Base-by-base conservation (phyloP, 108 stramenopile species). In the Conticribra weissflogii region DNA sequence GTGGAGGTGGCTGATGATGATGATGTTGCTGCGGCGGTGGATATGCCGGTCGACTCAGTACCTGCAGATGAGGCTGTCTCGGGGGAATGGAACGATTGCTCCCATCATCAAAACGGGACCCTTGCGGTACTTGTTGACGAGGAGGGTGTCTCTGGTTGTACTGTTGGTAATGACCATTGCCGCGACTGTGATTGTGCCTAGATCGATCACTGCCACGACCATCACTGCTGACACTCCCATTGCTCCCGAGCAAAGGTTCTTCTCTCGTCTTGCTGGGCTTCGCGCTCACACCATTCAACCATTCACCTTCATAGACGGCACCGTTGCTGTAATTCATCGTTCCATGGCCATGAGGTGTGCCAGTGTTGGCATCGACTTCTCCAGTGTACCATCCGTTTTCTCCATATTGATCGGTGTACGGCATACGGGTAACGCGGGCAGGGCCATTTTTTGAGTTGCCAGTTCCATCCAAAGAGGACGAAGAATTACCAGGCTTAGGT, bases 331-430 rank as follows among this genome's bases (percentile, higher is more conserved):
- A 77, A 57, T 77, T 77, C 76, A 77, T 77, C n/a, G 58, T 69
- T 0, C 76, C 76, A 48, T 36, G 36, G 5, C 78, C 78, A 34
- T 79, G 33, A 2, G 78, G 78, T 8, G 48, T 57, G 12, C 78
- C 78, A 16, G 65, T 60, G 25, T 28, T 66, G 0, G 55, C 24
- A 36, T 68, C 55, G 9, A 79, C 78, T 44, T 57, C 56, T 15
- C 78, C 78, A 18, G 78, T 79, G 59, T 71, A 79, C 78, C 78
- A 79, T 50, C 78, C 78, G 3, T 46, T 52, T 60, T 65, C 69
- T 16, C 64, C 58, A 41, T 66, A 45, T 17, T 47, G 52, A 47
- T 79, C 78, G 2, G 58, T 71, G 78, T 71, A 71, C 3, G 78
- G 78, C 78, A 79, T 66, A 8, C 78, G 65, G n/a, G 78, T 79